These are phyloP conservation scores for Pseudogymnoascus sp. DNA, from an alignment of 2,329 filamentous ascomycete genomes.

Conservation along the genomic window DNA sequence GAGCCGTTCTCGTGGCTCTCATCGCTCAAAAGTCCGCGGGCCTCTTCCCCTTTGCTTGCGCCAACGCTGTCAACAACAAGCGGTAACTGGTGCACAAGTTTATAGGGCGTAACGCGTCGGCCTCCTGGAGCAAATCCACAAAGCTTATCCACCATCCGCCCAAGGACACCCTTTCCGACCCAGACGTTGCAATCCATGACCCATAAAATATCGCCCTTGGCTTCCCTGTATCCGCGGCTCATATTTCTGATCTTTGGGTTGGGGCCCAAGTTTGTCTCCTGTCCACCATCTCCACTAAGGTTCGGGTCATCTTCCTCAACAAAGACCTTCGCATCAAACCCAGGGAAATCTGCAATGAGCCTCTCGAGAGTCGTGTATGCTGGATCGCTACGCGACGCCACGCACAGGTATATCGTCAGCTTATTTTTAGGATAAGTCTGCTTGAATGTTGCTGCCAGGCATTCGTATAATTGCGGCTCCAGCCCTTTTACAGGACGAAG, in stretches of 20 bases:
- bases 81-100: constrained; percentile 92
- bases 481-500: constrained; percentile 91
- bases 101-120: constrained; percentile 54
- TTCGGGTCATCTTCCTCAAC: constrained; percentile 76
- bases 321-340: constrained; percentile 63
- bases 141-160: constrained; percentile 82
- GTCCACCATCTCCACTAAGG: constrained; percentile 48
- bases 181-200: constrained; percentile 95
- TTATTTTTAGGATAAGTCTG: constrained; percentile 74
- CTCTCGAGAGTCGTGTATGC: constrained; percentile 67
- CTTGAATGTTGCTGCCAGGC: constrained; percentile 75
- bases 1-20: constrained; percentile 20
- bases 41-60: constrained; percentile 21
- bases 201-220: constrained; percentile 84
- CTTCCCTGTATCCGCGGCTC: constrained; percentile 85
- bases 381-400: constrained; percentile 67
- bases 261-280: constrained; percentile 62
- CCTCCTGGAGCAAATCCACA: constrained; percentile 55
- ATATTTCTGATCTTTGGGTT: constrained; percentile 99
- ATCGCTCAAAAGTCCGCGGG: constrained; percentile 20
- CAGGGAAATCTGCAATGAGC: constrained; percentile 66
- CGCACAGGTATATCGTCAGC: constrained; percentile 74
- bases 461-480: constrained; percentile 85
- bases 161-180: constrained; percentile 71
- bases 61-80: constrained; percentile 70